Base-by-base conservation (phyloP, 2,329 filamentous ascomycete species). In the Camillea tinctor region DNA sequence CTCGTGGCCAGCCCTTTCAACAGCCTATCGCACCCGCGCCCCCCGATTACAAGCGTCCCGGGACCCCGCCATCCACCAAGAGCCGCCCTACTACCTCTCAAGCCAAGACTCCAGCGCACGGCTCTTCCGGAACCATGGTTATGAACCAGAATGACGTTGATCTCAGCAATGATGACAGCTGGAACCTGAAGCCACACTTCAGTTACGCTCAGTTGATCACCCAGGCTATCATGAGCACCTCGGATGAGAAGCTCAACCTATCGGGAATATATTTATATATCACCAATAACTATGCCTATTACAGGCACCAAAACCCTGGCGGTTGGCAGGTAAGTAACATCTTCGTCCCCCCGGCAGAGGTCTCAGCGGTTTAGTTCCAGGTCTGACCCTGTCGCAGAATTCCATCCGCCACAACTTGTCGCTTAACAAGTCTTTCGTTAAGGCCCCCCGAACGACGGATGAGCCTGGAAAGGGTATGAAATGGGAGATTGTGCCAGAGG, bases 381-480 rank as follows among this genome's bases (percentile, higher is more conserved):
- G 61, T 54, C 57, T 50, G 23, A 20, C 23, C 53, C 20, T 20
- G 21, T 55, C n/a, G 6, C 69, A 92, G 87, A 99, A 99, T 74
- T 97, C 93, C 0, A 99, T 99, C 66, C 89, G 95, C 13, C 95
- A 99, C 74, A 99, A 99, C 69, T 77, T 99, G 15, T 98, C 95
- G 1, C 78, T 99, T 50, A 98, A 96, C 75, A 97, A 97, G 73
- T 88, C 90, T 0, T 99, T 99, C 71, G 88, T 93, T 68, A 99
- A 99, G 75, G 90, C 97, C 8, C 91, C 95, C 2, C 88, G 95
- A 52, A 89, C 91, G 17, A 97, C 93, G 0, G 92, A 98, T 68
- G 95, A 99, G 73, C 95, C 95, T 21, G 95, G 95, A 13, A 99
- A 99, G 74, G 95, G 95, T 24, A 98, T 97, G 93, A 98, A 98